Conservation (phyloP, 148 eudicot species). For the Mesembryanthemum crystallinum region DNA sequence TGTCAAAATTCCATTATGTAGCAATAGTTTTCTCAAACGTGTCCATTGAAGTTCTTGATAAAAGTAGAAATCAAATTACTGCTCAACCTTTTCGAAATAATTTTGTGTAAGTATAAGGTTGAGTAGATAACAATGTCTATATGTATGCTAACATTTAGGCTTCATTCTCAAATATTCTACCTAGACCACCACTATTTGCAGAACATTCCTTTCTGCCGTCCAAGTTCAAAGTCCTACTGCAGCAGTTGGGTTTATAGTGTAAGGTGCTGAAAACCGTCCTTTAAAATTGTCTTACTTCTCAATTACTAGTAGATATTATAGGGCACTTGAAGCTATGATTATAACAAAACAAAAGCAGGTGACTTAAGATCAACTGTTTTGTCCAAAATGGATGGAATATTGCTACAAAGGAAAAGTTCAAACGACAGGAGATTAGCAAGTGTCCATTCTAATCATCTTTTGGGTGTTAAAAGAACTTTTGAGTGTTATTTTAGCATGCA, state of each 20-base stretch:
- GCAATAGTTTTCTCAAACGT: background rate
- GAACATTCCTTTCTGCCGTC: conserved; percentile 19
- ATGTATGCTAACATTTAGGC: conserved; percentile 8
- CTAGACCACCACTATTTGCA: conserved; percentile 34
- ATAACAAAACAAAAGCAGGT: conserved; percentile 32
- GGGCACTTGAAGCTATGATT: conserved; percentile 26
- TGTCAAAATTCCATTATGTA: background rate
- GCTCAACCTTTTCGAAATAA: conserved; percentile 1
- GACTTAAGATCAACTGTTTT: conserved; percentile 23
- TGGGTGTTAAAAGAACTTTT: conserved; percentile 17
- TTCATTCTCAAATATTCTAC: conserved; percentile 27
- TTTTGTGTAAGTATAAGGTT: conserved; percentile 5
- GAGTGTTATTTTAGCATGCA: conserved; percentile 24
- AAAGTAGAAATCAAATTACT: background rate
- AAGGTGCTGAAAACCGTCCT: conserved; percentile 4
- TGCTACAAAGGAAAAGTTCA: conserved; percentile 15
- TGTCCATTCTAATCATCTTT: conserved; percentile 13
- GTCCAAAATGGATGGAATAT: conserved; percentile 23
- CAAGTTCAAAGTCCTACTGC: conserved; percentile 19
- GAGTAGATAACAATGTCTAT: background rate
- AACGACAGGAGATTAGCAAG: conserved; percentile 19
- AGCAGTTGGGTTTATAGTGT: conserved; percentile 23
- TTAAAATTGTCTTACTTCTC: conserved; percentile 17
- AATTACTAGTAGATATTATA: conserved; percentile 21
- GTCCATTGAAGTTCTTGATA: background rate